Evolutionary conservation across 768 basidiomycete species (phyloP).

Genomic region (Boletales sp.): DNA sequence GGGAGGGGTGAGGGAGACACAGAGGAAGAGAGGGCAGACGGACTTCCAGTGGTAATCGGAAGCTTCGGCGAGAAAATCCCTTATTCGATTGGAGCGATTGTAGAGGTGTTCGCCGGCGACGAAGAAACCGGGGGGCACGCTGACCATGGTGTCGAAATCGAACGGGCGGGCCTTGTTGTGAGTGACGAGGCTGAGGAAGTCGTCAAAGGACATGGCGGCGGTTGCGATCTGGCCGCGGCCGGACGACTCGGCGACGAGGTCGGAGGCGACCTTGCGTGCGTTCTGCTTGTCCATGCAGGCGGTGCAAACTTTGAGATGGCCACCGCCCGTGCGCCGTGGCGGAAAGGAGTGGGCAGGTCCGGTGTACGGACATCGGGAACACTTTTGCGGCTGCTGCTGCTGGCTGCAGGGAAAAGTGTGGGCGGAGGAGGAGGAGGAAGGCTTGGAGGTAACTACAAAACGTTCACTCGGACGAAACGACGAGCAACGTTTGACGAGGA

Average conservation of each 20-base stretch:
- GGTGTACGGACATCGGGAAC: slow-evolving; percentile 30
- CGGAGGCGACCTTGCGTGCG: slow-evolving; percentile 30
- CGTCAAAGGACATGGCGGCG: slow-evolving; percentile 32
- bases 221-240: slow-evolving; percentile 34
- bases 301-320: slow-evolving; percentile 32
- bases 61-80: slow-evolving; percentile 32
- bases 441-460: slow-evolving; percentile 1
- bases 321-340: slow-evolving; percentile 28
- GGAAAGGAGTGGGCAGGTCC: slow-evolving; percentile 27
- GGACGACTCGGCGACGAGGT: slow-evolving; percentile 26
- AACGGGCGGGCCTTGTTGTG: slow-evolving; percentile 31
- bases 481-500: neutral
- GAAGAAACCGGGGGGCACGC: slow-evolving; percentile 29
- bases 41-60: slow-evolving; percentile 36
- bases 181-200: slow-evolving; percentile 31
- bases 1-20: neutral
- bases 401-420: slow-evolving; percentile 19
- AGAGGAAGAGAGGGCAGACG: slow-evolving; percentile 5
- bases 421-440: slow-evolving; percentile 18
- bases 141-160: slow-evolving; percentile 36
- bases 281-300: slow-evolving; percentile 34
- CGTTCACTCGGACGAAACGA: too few relatives aligned
- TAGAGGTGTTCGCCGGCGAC: slow-evolving; percentile 32
- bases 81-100: slow-evolving; percentile 34
- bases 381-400: slow-evolving; percentile 25